phyloP scores from a whole-genome alignment of 1,139 yeast genomes.

The Arxiozyma telluris region DNA sequence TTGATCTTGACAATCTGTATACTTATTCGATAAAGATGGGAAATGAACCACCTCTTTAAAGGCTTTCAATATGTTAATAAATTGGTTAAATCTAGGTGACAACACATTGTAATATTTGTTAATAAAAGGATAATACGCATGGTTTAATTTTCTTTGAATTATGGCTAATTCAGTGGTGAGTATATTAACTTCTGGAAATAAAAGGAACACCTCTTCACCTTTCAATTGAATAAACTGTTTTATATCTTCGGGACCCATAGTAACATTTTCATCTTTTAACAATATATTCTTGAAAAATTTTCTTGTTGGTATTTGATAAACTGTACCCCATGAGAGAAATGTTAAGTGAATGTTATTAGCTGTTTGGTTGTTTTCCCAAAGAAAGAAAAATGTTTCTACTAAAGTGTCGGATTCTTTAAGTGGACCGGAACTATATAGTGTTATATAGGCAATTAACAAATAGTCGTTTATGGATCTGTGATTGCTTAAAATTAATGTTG shows the following conservation, averaged over 20 bases:
- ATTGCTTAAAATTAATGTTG: constrained; percentile 24
- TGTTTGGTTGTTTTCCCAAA: constrained; percentile 6
- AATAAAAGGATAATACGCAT: constrained; percentile 37
- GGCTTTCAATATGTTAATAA: constrained; percentile 42
- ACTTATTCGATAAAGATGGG: background rate
- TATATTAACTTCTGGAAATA: constrained; percentile 68
- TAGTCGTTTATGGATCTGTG: constrained; percentile 30
- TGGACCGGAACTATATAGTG: constrained; percentile 8
- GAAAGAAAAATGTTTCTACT: background rate
- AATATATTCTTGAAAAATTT: constrained; percentile 18
- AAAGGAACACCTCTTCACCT: constrained; percentile 31
- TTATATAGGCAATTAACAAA: constrained; percentile 18
- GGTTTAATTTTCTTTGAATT: constrained; percentile 44
- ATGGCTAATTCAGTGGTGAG: constrained; percentile 40
- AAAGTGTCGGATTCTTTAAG: background rate
- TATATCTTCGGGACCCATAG: constrained; percentile 10
- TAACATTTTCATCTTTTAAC: constrained; percentile 23
- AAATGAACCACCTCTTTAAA: background rate
- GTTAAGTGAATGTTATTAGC: constrained; percentile 10
- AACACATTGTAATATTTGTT: constrained; percentile 46
- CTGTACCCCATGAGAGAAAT: constrained; percentile 26
- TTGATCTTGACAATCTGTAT: background rate
- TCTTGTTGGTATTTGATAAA: constrained; percentile 22
- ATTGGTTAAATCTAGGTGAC: constrained; percentile 51
- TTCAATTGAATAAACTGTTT: constrained; percentile 8